Evolutionary conservation across 805 yeast genomes (phyloP).

Genomic region (Myxozyma monticola): DNA sequence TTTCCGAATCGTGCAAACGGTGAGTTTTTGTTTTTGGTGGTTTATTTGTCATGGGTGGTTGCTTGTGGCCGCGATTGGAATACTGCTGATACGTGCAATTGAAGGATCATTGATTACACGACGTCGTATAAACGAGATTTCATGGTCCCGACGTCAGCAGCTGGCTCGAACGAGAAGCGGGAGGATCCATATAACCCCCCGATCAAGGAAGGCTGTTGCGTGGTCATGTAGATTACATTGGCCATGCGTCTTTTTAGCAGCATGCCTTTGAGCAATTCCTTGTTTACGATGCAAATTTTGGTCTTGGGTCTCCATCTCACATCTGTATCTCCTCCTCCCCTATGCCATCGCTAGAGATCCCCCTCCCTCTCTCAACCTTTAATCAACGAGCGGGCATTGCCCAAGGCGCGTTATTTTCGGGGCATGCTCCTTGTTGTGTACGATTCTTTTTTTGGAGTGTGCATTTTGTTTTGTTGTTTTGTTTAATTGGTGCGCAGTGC

Average conservation of each 20-base stretch:
- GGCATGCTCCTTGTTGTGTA: no score
- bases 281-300: not conserved
- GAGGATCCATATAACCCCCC: conserved; percentile 31
- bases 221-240: conserved; percentile 8
- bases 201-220: conserved; percentile 19
- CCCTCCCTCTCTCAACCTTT: no score
- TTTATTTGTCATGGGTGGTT: not conserved
- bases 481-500: no score
- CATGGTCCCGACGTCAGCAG: conserved; percentile 27
- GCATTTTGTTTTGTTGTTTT: no score
- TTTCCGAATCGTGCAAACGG: conserved; percentile 15
- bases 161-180: conserved; percentile 27
- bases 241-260: not conserved
- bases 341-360: no score
- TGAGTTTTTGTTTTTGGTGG: not conserved
- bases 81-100: not conserved
- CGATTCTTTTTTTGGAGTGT: no score
- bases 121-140: conserved; percentile 27
- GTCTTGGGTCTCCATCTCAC: not conserved
- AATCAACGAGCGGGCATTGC: no score
- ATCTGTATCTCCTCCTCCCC: not conserved
- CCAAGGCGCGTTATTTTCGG: no score
- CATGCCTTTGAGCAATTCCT: not conserved
- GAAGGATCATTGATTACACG: not conserved
- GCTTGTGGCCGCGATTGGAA: not conserved